Evolutionary conservation across 805 yeast species (phyloP).

Genomic region (Metahyphopichia silvanorum): DNA sequence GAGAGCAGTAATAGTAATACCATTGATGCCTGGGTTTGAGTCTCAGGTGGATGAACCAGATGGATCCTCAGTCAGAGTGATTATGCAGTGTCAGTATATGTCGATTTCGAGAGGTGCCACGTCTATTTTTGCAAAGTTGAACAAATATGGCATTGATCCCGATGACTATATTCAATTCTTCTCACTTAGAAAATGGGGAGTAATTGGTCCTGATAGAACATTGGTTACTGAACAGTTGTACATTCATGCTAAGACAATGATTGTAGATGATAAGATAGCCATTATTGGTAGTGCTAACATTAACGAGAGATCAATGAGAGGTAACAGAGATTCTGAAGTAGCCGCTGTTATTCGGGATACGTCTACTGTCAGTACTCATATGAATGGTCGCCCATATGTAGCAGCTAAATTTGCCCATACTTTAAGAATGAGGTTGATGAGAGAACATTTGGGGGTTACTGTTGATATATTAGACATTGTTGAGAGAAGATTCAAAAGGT

Average conservation of each 20-base stretch:
- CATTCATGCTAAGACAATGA: slow-evolving; percentile 87
- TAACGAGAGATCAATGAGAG: slow-evolving; percentile 95
- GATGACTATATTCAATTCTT: slow-evolving; percentile 88
- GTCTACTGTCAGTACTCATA: slow-evolving; percentile 60
- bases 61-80: slow-evolving; percentile 91
- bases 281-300: slow-evolving; percentile 97
- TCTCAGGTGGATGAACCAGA: slow-evolving; percentile 90
- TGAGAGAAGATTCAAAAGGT: slow-evolving; percentile 61
- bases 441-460: slow-evolving; percentile 94
- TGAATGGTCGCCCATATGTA: slow-evolving; percentile 78
- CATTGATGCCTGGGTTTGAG: slow-evolving; percentile 97
- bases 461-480: slow-evolving; percentile 81
- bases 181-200: slow-evolving; percentile 94
- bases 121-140: slow-evolving; percentile 80
- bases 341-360: slow-evolving; percentile 87
- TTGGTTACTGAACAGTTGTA: slow-evolving; percentile 88
- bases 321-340: slow-evolving; percentile 90
- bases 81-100: slow-evolving; percentile 94
- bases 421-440: slow-evolving; percentile 84
- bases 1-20: slow-evolving; percentile 90
- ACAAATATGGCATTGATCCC: slow-evolving; percentile 79
- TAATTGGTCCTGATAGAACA: slow-evolving; percentile 70
- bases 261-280: slow-evolving; percentile 91
- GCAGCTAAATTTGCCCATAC: slow-evolving; percentile 91
- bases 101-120: slow-evolving; percentile 87